Evolutionary conservation across 176 grass and related monocot genomes (phyloP).

Genomic region (Oryza meridionalis): DNA sequence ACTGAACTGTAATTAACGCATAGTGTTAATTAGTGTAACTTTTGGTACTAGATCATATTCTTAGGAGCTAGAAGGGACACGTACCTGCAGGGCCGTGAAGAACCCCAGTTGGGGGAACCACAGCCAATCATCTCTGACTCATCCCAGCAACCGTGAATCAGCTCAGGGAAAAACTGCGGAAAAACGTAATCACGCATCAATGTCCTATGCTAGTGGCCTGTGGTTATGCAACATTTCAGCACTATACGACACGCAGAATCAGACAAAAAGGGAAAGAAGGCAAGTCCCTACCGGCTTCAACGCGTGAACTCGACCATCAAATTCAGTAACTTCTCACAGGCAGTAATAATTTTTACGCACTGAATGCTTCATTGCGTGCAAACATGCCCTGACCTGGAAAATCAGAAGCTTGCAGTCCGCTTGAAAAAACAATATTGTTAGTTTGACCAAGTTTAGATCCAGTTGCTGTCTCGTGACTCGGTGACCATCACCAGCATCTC

Average conservation of each 20-base stretch:
- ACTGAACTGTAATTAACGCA: no score
- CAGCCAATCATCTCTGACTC: no score
- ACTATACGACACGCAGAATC: neutral
- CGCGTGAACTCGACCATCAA: neutral
- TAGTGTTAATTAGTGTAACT: no score
- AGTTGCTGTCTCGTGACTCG: slow-evolving; percentile 24
- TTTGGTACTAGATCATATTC: no score
- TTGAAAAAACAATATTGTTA: neutral
- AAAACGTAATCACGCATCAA: neutral
- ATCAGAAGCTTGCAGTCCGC: slow-evolving; percentile 1
- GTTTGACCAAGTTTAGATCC: slow-evolving; percentile 34
- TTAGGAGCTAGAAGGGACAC: no score
- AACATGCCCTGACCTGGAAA: slow-evolving; percentile 18
- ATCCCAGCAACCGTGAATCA: no score
- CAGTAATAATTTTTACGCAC: slow-evolving; percentile 2
- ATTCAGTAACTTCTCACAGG: neutral
- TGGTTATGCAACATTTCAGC: neutral
- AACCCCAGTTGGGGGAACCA: no score
- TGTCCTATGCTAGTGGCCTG: neutral
- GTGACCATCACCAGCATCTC: slow-evolving; percentile 22
- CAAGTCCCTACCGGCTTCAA: neutral
- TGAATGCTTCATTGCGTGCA: neutral
- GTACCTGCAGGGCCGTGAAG: no score
- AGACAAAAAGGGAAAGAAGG: neutral
- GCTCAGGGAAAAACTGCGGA: neutral